Base-by-base conservation (phyloP, 1,139 yeast species). In the Martiniozyma asiatica region DNA sequence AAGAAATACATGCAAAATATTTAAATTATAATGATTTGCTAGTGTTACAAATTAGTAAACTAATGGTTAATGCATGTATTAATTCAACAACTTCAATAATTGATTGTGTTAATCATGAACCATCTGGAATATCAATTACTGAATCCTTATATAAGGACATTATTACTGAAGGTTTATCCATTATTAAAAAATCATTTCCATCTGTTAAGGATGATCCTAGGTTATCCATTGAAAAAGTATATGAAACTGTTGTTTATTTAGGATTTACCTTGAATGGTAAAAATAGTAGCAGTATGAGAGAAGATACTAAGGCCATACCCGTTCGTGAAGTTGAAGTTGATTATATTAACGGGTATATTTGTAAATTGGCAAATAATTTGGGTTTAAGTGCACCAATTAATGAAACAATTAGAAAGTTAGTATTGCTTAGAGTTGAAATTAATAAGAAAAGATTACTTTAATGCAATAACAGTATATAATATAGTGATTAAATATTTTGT, bases 211-310 rank as follows among this genome's bases (percentile, higher is more conserved):
- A n/a, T n/a, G n/a, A n/a, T n/a, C n/a, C n/a, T n/a, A n/a, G n/a
- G n/a, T 26, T 49, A n/a, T 31, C 29, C 8, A 33, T 26, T 14
- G 35, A 35, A 29, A 45, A 22, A 65, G 76, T 15, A 12, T 37
- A 48, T 9, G 39, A 36, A 1, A 38, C 41, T 24, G 47, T 47
- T 3, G 27, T 44, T n/a, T 34, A 47, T 11, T 31, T 41, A 23
- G 56, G 56, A 3, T 42, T 42, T 21, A 32, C 30, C 2, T 20
- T 48, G 15, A 48, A 49, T 28, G 63, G 68, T 0, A 52, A 61
- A 27, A 89, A 85, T 54, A 71, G 78, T 31, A 73, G 92, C 7
- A 81, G 94, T 2, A 89, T 87, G 97, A 65, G 94, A 44, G 84
- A 80, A 41, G 97, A 87, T 45, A 64, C 79, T 2, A 51, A 69